Evolutionary conservation across 1,139 yeast genomes (phyloP).

Genomic region (Scheffersomyces lignicola): DNA sequence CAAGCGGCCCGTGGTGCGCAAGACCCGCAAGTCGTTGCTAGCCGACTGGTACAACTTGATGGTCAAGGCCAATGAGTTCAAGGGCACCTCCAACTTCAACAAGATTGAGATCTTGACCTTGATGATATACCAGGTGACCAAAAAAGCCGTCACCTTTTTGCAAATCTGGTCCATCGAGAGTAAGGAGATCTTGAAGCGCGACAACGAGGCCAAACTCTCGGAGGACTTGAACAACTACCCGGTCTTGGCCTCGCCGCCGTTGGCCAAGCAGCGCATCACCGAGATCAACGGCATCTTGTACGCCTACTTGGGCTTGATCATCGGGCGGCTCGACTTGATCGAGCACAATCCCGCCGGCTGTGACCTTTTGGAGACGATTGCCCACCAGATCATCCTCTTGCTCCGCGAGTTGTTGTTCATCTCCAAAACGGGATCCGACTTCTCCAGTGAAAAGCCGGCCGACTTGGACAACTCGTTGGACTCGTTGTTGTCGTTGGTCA

Average conservation of each 20-base stretch:
- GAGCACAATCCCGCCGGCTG: slow-evolving; percentile 74
- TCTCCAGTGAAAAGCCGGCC: slow-evolving; percentile 39
- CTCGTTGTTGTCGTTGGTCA: slow-evolving; percentile 56
- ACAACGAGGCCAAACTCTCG: slow-evolving; percentile 35
- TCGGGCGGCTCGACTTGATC: slow-evolving; percentile 72
- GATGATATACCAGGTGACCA: slow-evolving; percentile 71
- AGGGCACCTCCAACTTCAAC: slow-evolving; percentile 64
- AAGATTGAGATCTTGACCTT: slow-evolving; percentile 71
- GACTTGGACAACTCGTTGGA: slow-evolving; percentile 59
- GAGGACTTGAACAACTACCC: slow-evolving; percentile 45
- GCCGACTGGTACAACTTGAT: slow-evolving; percentile 92
- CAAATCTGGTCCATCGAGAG: slow-evolving; percentile 74
- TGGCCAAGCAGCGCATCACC: slow-evolving; percentile 67
- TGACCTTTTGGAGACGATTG: slow-evolving; percentile 61
- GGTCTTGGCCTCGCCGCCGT: slow-evolving; percentile 56
- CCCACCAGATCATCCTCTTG: slow-evolving; percentile 66
- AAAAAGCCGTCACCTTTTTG: slow-evolving; percentile 70
- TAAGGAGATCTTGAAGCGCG: slow-evolving; percentile 37
- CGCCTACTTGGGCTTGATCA: slow-evolving; percentile 67
- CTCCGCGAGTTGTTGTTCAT: slow-evolving; percentile 65
- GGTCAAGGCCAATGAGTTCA: slow-evolving; percentile 81
- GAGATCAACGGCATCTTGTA: slow-evolving; percentile 73
- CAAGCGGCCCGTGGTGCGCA: slow-evolving; percentile 66
- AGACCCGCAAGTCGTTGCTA: slow-evolving; percentile 72
- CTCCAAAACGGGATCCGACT: slow-evolving; percentile 54